Evolutionary conservation across 179 eudicot species (phyloP), one percentile per base, ranked within the genome.

Genomic region (Silene noctiflora): DNA sequence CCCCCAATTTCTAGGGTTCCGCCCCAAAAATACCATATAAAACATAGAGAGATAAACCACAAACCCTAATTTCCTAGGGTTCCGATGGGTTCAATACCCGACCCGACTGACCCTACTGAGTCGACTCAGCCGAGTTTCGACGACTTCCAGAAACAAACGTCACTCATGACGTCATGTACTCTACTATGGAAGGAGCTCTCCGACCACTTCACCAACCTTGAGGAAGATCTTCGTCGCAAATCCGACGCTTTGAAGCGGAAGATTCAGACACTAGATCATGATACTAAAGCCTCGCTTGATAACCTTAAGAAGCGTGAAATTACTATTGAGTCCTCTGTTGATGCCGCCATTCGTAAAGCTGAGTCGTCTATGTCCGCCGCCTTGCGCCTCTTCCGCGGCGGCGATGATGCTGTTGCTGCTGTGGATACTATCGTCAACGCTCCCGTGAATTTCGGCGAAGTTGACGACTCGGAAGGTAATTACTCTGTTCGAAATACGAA

Each of bases 181-280:
- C 92, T 93, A 0, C 89, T 96, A 1, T 96, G 99, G 99, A 96
- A 96, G 75, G 99, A 96, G 77, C 96, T 93, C 60, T 89, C 98
- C 59, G 98, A 93, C 73, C 99, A 95, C 84, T 95, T 91, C 88
- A 79, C 88, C 16, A 77, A 81, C 8, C 89, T 95, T 39, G 98
- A 95, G 62, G 88, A 90, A 22, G 86, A 84, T 68, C 87, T 95
- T 24, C 80, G 80, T 39, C 76, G 72, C 21, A 91, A 93, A 69
- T 90, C 97, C 7, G 89, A 86, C 17, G 88, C 93, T 0, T 81
- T 95, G 60, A 87, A 82, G 76, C 83, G 79, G 60, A 90, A 95
- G 78, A 67, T 89, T 80, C 80, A 79, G 13, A 71, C 87, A 48
- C 84, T 95, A 3, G 91, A 93, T 60, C 17, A 78, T 20, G 84